phyloP scores from a whole-genome alignment of 2,329 filamentous ascomycete species.

The Hymenoscyphus occultus region DNA sequence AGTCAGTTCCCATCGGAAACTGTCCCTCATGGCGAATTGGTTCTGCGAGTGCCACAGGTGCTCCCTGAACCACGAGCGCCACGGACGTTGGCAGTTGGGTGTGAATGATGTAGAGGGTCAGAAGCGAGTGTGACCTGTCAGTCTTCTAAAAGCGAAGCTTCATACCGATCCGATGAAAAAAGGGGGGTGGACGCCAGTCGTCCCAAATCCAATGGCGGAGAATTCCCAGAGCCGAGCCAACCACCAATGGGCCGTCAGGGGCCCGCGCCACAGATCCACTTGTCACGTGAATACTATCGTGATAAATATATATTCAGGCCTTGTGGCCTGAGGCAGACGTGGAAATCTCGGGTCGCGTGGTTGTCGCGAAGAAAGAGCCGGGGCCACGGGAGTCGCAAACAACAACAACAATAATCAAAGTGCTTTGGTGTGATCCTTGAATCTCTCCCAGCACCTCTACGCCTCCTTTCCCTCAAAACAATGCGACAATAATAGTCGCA shows the following conservation, averaged over 20 bases:
- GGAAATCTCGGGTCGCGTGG: too few species aligned
- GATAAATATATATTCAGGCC: too few species aligned
- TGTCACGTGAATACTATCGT: too few species aligned
- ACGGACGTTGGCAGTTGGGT: not conserved
- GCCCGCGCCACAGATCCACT: too few species aligned
- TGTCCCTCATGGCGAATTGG: constrained; percentile 20
- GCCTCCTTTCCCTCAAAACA: not conserved
- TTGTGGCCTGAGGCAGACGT: too few species aligned
- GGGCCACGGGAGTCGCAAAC: not conserved
- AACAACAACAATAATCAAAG: not conserved
- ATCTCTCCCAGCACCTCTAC: not conserved
- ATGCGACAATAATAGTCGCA: constrained; percentile 10
- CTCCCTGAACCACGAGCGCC: constrained; percentile 4
- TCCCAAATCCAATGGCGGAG: not conserved
- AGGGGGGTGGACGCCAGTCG: not conserved
- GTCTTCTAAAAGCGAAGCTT: not conserved
- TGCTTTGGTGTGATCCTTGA: not conserved
- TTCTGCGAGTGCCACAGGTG: constrained; percentile 13
- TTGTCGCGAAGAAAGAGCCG: too few species aligned
- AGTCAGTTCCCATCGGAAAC: constrained; percentile 21
- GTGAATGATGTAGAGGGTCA: not conserved
- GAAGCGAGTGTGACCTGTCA: constrained; percentile 1
- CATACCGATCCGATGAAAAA: not conserved
- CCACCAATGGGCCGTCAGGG: not conserved
- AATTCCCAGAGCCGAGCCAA: not conserved